Base-by-base conservation (phyloP, 192 early-diverging fungal genomes). In the Obelidium mucronatum region DNA sequence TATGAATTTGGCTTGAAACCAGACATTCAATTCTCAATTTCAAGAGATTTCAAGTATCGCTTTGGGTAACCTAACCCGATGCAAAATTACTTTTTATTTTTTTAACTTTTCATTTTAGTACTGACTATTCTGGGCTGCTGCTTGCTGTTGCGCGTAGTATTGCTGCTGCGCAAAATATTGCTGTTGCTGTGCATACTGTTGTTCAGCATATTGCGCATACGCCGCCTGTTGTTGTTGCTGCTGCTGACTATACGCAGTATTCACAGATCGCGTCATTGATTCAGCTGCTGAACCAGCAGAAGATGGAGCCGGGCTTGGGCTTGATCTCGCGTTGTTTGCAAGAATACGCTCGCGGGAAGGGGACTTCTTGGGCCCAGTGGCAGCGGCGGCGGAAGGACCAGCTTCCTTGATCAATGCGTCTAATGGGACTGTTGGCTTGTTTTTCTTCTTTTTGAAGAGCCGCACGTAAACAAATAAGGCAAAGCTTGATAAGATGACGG, bases 361-460 rank as follows among this genome's bases (percentile, higher is more conserved):
- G 59, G 59, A 1, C 15, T 22, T 26, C 19, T 30, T 30, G 59
- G 59, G 59, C 1, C 24, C 33, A 15, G 19, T 22, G 17, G 59
- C 1, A 31, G 19, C 19, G n/a, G 15, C 17, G 2, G 63, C 31
- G 35, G 15, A 22, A 37, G 34, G 31, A 19, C 28, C 24, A 52
- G 66, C 66, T 22, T 40, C 66, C 0, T 22, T n/a, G 11, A 67
- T 40, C 1, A 67, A 30, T 26, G 66, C 37, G 42, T 67, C 66
- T n/a, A 67, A 39, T 22, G 66, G 51, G 17, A 67, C 66, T 2
- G 8, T 52, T 15, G 66, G 13, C 1, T 48, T 67, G 11, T 67
- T 67, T 39, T 48, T 67, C 30, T 67, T 67, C 30, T 67, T 67
- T 39, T 48, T 40, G 22, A 51, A 52, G 40, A 67, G 66, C 8